Evolutionary conservation across 2,329 filamentous ascomycete genomes (phyloP), one percentile per base, ranked within the genome.

Genomic region (Trichophyton benhamiae): DNA sequence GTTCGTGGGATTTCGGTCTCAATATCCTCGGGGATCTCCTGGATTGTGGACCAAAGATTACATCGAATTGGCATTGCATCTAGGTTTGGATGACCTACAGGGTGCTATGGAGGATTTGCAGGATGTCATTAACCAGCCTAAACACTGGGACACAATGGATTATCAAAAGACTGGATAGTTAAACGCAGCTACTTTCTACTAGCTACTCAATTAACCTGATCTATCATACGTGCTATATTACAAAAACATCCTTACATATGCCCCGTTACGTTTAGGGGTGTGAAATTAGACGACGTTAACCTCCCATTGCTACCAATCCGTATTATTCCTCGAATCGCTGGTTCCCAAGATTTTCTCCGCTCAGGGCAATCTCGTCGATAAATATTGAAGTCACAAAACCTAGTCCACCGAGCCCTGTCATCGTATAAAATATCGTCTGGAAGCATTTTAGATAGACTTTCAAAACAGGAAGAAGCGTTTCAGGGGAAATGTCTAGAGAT

Each of bases 341-440:
- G 15, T 53, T 25, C 9, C 49, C 49, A 27, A 53, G 49, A 53
- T 53, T 33, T 25, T 25, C 13, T 22, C 49, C 27, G 30, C 27
- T 53, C 20, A 53, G 49, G 13, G 20, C 22, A 25, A 53, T 25
- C 22, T 53, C 49, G 15, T 53, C 49, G 22, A 33, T 22, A 25
- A 53, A 53, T 15, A 53, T 25, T 15, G 49, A 22, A 13, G 49
- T 53, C 22, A 53, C 22, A 17, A 53, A 53, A 15, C 49, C 49
- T 11, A 53, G 20, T 22, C 49, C 49, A 53, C 22, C 5, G 15
- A 53, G 27, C 15, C 22, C 49, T 20, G 49, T 22, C 49, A 53
- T 53, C 27, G 49, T 53, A 53, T 53, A 53, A 11, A 53, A 53
- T 25, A 57, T 57, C 13, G 27, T 57, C 33, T 57, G 52, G 52